Conservation (phyloP, 2,329 filamentous ascomycete species). For the Cryphonectria japonica region DNA sequence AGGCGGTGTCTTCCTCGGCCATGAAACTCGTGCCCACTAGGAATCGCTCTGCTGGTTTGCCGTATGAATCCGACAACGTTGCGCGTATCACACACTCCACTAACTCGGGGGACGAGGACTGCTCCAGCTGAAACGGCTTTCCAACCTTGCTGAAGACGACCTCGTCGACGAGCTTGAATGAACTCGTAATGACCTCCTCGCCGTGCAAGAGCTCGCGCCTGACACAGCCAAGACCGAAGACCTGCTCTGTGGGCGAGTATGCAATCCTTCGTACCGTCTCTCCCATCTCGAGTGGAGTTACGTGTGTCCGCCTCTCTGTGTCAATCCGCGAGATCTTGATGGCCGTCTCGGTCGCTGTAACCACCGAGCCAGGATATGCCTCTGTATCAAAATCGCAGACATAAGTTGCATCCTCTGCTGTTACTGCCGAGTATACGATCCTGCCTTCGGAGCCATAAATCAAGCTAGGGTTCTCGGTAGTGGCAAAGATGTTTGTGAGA, state of each 20-base stretch:
- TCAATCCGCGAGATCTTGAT: conserved; percentile 83
- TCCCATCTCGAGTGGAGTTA: conserved; percentile 75
- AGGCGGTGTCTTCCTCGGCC: conserved; percentile 57
- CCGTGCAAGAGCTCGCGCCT: conserved; percentile 71
- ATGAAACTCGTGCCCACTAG: conserved; percentile 88
- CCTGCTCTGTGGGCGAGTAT: conserved; percentile 77
- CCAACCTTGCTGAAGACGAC: conserved; percentile 80
- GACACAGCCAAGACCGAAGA: conserved; percentile 87
- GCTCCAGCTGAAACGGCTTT: conserved; percentile 64
- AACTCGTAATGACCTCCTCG: conserved; percentile 75
- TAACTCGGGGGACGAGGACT: conserved; percentile 62
- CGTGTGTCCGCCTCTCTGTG: conserved; percentile 82
- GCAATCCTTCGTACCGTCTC: conserved; percentile 87
- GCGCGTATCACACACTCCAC: conserved; percentile 84
- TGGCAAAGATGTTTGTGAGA: conserved; percentile 84
- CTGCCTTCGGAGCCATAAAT: conserved; percentile 89
- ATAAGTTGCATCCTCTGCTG: conserved; percentile 80
- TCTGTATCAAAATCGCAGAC: conserved; percentile 83
- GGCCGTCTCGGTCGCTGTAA: conserved; percentile 76
- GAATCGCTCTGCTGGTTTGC: conserved; percentile 72
- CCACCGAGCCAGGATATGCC: conserved; percentile 79
- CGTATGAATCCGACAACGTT: conserved; percentile 64
- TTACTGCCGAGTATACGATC: conserved; percentile 91
- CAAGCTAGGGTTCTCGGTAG: conserved; percentile 89
- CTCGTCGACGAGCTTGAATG: conserved; percentile 90